A percentile compares a stretch with the other conserved stretches of the same genome.
Evolutionary conservation across 2,329 filamentous ascomycete genomes (phyloP).

Genomic region (Canariomyces notabilis): DNA sequence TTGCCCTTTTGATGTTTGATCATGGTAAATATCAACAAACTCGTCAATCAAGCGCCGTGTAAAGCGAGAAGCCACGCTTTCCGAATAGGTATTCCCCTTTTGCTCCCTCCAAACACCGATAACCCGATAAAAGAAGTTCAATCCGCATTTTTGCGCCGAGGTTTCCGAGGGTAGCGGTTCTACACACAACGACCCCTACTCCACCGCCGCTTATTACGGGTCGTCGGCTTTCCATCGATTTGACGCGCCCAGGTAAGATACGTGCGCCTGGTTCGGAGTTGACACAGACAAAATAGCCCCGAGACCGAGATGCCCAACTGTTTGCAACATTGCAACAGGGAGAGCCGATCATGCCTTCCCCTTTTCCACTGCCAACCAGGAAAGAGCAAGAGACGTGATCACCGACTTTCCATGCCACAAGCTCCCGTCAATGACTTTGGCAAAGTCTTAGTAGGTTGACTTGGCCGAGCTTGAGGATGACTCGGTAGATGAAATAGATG

Average conservation of each 20-base stretch:
- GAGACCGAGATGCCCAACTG: neutral
- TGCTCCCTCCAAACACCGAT: neutral
- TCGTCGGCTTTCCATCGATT: no score
- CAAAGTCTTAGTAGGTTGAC: constrained; percentile 15
- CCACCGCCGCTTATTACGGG: no score
- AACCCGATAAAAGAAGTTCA: no score
- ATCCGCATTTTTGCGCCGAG: no score
- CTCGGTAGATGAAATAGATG: constrained; percentile 13
- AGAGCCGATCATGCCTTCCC: neutral
- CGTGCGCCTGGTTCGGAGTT: neutral
- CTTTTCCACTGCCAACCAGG: neutral
- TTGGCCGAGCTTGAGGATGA: constrained; percentile 12
- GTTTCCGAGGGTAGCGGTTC: no score
- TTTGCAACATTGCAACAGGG: neutral
- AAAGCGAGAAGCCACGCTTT: neutral
- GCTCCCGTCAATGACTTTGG: neutral
- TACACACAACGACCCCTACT: no score
- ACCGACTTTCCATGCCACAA: no score
- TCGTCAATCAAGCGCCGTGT: no score
- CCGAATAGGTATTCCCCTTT: neutral
- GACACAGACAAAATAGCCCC: neutral
- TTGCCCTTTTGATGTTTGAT: no score
- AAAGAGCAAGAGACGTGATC: neutral
- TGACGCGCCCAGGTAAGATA: neutral
- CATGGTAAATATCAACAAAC: neutral